Percentiles rank a stretch among this genome's conserved stretches.
These are phyloP conservation scores for Aspergillus bridgeri DNA, from an alignment of 495 filamentous ascomycete genomes.

Conservation along the genomic window DNA sequence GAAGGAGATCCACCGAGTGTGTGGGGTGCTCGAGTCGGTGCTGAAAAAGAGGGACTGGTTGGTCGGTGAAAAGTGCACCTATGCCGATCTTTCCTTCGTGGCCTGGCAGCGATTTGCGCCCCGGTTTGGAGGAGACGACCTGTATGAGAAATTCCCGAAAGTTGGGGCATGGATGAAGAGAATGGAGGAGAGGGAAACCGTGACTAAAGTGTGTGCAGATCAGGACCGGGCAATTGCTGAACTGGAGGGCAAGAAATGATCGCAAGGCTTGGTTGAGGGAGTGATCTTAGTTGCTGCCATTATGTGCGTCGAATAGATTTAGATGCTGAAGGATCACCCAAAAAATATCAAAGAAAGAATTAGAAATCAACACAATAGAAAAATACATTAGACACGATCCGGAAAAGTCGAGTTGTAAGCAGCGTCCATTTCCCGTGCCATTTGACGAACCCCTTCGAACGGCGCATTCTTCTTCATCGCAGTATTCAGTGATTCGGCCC, in stretches of 20 bases:
- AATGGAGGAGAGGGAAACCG: constrained; percentile 1
- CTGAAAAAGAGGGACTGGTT: constrained; percentile 2
- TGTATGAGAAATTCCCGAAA: neutral
- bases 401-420: neutral
- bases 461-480: neutral
- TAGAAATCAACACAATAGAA: no score
- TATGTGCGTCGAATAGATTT: neutral
- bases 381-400: neutral
- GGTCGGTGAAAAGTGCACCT: neutral
- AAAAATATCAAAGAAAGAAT: no score
- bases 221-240: neutral
- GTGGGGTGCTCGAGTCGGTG: constrained; percentile 31
- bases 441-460: neutral
- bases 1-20: constrained; percentile 52
- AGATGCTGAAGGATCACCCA: neutral
- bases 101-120: neutral
- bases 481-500: neutral
- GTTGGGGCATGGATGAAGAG: constrained; percentile 2
- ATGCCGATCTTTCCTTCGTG: constrained; percentile 3
- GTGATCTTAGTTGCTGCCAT: neutral
- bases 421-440: neutral
- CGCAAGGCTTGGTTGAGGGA: neutral
- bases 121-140: neutral
- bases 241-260: neutral
- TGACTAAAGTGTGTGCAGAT: neutral